A percentile compares a stretch with the other conserved stretches of the same genome.
phyloP scores from a whole-genome alignment of 306 rosid species.

The Begonia fuchsioides region DNA sequence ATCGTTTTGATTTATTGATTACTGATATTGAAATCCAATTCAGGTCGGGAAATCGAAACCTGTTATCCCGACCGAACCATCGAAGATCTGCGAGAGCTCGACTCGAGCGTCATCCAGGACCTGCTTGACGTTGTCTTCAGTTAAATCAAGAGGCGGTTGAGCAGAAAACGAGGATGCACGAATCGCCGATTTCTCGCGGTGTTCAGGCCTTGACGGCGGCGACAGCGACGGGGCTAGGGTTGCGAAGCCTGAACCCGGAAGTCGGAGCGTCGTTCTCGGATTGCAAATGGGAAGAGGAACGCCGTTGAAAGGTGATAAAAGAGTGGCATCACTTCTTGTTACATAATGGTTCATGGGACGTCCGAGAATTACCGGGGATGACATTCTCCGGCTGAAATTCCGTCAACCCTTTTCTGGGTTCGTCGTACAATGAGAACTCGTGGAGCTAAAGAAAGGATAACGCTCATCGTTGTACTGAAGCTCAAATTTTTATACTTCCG shows the following conservation, averaged over 20 bases:
- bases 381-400: constrained; percentile 9
- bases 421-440: no score
- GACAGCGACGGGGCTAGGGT: neutral
- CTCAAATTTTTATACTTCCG: no score
- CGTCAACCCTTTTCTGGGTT: no score
- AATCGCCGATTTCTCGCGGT: constrained; percentile 11
- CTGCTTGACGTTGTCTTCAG: constrained; percentile 51
- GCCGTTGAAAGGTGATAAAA: neutral
- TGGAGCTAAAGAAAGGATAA: no score
- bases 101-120: constrained; percentile 57
- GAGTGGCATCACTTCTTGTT: neutral
- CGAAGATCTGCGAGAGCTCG: constrained; percentile 66
- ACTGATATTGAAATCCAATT: neutral
- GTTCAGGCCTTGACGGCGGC: constrained; percentile 1
- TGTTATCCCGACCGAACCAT: constrained; percentile 80
- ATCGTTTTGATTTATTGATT: neutral
- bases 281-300: neutral
- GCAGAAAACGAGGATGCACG: constrained; percentile 24
- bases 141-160: constrained; percentile 54
- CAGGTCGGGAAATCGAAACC: constrained; percentile 18
- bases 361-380: constrained; percentile 4
- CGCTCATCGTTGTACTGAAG: no score
- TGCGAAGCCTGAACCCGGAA: neutral
- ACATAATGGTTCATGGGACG: neutral
- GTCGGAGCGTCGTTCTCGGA: constrained; percentile 1